phyloP scores from a whole-genome alignment of 192 early-diverging fungal genomes.

The Irineochytrium annulatum region DNA sequence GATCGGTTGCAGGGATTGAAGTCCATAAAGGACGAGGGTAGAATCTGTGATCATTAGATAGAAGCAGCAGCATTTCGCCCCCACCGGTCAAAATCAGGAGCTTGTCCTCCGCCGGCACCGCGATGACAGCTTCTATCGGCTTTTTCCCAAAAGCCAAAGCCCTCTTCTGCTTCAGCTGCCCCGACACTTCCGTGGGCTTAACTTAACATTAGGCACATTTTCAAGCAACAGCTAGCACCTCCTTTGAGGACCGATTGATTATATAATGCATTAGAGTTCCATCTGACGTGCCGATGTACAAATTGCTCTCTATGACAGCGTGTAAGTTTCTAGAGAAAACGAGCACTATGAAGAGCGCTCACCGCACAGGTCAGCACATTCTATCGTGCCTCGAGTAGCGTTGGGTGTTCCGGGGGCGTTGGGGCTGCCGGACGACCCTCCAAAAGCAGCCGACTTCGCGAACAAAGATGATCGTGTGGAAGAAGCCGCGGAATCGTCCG shows the following conservation, averaged over 20 bases:
- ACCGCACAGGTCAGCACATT: conserved; percentile 1
- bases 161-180: conserved; percentile 40
- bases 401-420: background rate
- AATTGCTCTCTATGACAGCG: conserved; percentile 52
- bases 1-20: conserved; percentile 34
- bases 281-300: conserved; percentile 75
- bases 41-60: conserved; percentile 46
- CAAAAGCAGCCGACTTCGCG: background rate
- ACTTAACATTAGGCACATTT: too few relatives aligned
- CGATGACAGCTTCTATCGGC: conserved; percentile 56
- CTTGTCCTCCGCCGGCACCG: conserved; percentile 58
- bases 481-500: background rate
- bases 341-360: background rate
- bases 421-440: background rate
- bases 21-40: conserved; percentile 57
- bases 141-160: conserved; percentile 55
- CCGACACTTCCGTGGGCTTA: conserved; percentile 6
- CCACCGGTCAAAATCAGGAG: conserved; percentile 68
- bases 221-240: too few relatives aligned
- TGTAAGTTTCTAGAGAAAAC: background rate
- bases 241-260: conserved; percentile 41
- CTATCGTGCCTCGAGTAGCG: background rate
- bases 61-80: background rate
- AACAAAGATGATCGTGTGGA: background rate
- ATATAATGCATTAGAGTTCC: conserved; percentile 65